Percentiles rank a stretch among this genome's conserved stretches.
phyloP scores from a whole-genome alignment of 257 asterid genomes.

The Nemophila menziesii region DNA sequence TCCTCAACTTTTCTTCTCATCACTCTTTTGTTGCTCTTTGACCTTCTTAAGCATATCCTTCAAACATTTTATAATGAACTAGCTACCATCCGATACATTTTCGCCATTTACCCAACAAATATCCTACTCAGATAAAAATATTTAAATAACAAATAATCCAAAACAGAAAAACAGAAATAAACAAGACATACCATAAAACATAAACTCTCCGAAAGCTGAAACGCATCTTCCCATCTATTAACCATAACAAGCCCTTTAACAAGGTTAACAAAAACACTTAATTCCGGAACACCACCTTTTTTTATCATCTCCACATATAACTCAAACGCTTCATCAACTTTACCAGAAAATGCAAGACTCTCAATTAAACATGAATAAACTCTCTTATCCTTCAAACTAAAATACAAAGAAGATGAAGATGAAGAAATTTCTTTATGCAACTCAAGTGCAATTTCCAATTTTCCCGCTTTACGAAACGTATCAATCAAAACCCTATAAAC shows the following conservation, averaged over 20 bases:
- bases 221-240: slow-evolving; percentile 65
- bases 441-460: slow-evolving; percentile 58
- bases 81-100: not conserved
- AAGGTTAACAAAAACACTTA: slow-evolving; percentile 42
- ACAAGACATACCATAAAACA: slow-evolving; percentile 34
- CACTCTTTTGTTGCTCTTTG: not conserved
- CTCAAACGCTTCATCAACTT: slow-evolving; percentile 63
- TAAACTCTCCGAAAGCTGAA: slow-evolving; percentile 60
- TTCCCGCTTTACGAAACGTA: slow-evolving; percentile 73
- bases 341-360: slow-evolving; percentile 35
- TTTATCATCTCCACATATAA: slow-evolving; percentile 39
- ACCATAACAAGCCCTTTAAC: slow-evolving; percentile 53
- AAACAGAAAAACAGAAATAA: slow-evolving; percentile 5
- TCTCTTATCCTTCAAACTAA: slow-evolving; percentile 23
- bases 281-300: slow-evolving; percentile 55
- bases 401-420: slow-evolving; percentile 21
- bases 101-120: not conserved
- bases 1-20: not conserved
- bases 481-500: slow-evolving; percentile 59
- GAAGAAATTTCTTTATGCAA: slow-evolving; percentile 49
- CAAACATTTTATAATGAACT: not conserved
- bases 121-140: not conserved
- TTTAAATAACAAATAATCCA: not conserved
- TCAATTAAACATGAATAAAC: slow-evolving; percentile 47
- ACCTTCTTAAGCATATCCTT: not conserved